Base-by-base conservation (phyloP, 2,329 filamentous ascomycete genomes). In the Leptographium wingfieldii region DNA sequence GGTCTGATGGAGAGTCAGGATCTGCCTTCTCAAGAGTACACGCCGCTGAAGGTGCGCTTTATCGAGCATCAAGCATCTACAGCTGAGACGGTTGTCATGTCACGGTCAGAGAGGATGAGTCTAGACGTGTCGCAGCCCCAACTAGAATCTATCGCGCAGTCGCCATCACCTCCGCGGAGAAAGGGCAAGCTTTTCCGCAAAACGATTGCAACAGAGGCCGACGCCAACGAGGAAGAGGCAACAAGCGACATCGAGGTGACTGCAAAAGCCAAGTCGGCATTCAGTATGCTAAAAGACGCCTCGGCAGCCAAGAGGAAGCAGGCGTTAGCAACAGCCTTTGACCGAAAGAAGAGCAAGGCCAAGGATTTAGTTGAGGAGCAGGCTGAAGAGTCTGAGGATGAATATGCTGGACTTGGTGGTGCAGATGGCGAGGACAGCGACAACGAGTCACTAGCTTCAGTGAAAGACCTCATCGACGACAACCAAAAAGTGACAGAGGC, bases 371-470 rank as follows among this genome's bases (percentile, higher is more conserved):
- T 99, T 46, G 83, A 97, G 65, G 94, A 96, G 65, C 91, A 95
- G 69, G 92, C 94, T 62, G 90, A 96, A 67, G 94, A 99, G 73
- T 99, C 94, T 0, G 95, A 99, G 69, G 94, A 99, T 70, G 94
- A 99, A 72, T 99, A 97, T 70, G 92, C 92, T 48, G 94, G 94
- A 5, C 78, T 99, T 11, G 94, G 94, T 65, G 94, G 94, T 63
- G 87, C 78, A 12, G 92, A 92, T 71, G 92, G 92, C 62, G 92
- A 97, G 65, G 90, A 92, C 64, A 86, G 81, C 52, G 86, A 86
- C 59, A 88, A 91, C 61, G 82, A 89, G 62, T 87, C 88, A 60
- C 85, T 85, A 35, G 82, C 73, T 14, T 80, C 88, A 9, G 82
- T 94, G 63, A 82, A 87, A 66, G 85, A 90, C 63, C 95, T 99